Percentiles rank a stretch among this genome's conserved stretches.
phyloP scores from a whole-genome alignment of 495 filamentous ascomycete genomes.

The Oleoguttula mirabilis region DNA sequence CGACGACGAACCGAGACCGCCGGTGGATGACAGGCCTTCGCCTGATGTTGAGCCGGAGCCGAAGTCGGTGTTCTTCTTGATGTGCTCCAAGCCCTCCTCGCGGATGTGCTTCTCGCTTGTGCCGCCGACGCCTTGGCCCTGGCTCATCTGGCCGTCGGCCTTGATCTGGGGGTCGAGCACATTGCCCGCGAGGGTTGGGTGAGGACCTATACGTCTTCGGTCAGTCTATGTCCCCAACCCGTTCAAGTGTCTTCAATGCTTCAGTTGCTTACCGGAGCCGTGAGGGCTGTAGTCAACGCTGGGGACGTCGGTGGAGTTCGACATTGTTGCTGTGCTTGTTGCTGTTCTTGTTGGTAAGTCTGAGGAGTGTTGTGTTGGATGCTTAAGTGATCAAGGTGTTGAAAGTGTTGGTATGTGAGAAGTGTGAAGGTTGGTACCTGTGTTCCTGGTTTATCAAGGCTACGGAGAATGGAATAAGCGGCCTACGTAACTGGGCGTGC shows the following conservation, averaged over 20 bases:
- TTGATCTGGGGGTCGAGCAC: slow-evolving; percentile 6
- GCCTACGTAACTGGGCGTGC: no score
- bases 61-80: slow-evolving; percentile 1
- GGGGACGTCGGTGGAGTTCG: no score
- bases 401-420: no score
- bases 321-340: no score
- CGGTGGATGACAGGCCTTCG: neutral
- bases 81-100: slow-evolving; percentile 7
- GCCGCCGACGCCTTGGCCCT: slow-evolving; percentile 5
- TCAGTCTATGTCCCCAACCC: neutral
- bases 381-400: no score
- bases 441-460: no score
- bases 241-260: neutral
- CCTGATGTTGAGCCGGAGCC: neutral
- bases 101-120: neutral
- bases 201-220: neutral
- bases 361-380: no score
- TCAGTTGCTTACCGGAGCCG: no score
- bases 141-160: slow-evolving; percentile 4
- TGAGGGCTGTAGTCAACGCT: no score
- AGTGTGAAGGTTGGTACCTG: no score
- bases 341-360: no score
- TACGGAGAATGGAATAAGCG: no score
- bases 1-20: neutral
- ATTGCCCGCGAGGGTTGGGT: slow-evolving; percentile 8